Evolutionary conservation across 2,329 filamentous ascomycete genomes (phyloP), one percentile per base, ranked within the genome.

Genomic region (Colletotrichum orchidophilum): DNA sequence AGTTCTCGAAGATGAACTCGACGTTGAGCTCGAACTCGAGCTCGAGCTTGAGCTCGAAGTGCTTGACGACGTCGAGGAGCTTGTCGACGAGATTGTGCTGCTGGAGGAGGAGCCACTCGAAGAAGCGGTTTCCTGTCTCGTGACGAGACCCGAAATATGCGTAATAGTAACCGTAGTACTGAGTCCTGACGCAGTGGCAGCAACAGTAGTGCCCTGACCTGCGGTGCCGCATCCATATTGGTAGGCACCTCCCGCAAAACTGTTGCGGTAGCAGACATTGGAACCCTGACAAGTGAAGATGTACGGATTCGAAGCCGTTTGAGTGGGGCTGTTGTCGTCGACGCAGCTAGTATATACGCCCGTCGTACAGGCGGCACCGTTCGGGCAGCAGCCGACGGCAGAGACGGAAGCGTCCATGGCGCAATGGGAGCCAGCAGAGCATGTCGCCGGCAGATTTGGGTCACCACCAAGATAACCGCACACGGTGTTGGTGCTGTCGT

Each of bases 331-430:
- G 74, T 84, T 86, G 61, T 76, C 75, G 75, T 91, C 88, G 52
- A 89, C 86, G 70, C 88, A 91, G 49, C 82, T 84, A 2, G 88
- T 91, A 76, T 85, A 91, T 49, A 91, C 84, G 63, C 88, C 88
- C 3, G 82, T 80, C 1, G 85, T 87, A 77, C 88, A 91, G 7
- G 83, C 75, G 15, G 78, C 77, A 15, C 81, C 83, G 74, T 90
- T 82, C 1, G 88, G 87, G 75, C 88, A 91, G 76, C 87, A 90
- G 57, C 87, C 87, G 35, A 90, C 80, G n/a, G 84, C 84, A 31
- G 83, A 82, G 66, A 86, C 81, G 21, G 81, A 79, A 24, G 81
- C 78, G 72, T 90, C 87, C 53, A 87, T 79, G 27, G 87, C 88
- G 76, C 88, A 91, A 77, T 90, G 87, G 46, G 87, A 90, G 39